Conservation (phyloP, 1,284 basidiomycete genomes). For the Ustilago hordei region DNA sequence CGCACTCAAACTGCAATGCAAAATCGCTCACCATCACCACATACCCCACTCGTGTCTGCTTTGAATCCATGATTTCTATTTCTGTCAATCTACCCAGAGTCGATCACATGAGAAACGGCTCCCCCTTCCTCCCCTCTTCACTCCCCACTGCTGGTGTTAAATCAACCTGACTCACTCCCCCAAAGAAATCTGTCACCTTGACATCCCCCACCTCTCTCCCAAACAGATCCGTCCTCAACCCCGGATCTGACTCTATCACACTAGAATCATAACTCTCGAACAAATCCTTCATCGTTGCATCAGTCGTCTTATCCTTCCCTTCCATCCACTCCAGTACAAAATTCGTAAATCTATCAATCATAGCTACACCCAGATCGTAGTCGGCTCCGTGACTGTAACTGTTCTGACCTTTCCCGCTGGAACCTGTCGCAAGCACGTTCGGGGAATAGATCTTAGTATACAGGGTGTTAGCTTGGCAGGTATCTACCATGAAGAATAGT, state of each 20-base stretch:
- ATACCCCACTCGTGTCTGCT: not conserved
- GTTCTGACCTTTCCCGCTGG: conserved; percentile 86
- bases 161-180: conserved; percentile 87
- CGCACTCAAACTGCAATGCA: not conserved
- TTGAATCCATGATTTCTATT: not conserved
- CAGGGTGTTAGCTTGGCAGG: conserved; percentile 97
- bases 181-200: conserved; percentile 93
- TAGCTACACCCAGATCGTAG: conserved; percentile 90
- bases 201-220: conserved; percentile 77
- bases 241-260: conserved; percentile 84
- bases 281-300: conserved; percentile 85
- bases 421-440: conserved; percentile 93
- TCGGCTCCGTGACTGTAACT: conserved; percentile 97
- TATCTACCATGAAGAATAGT: conserved; percentile 98
- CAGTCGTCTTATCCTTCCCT: conserved; percentile 87
- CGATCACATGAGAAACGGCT: conserved; percentile 22
- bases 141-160: conserved; percentile 50
- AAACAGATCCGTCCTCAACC: conserved; percentile 87
- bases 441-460: conserved; percentile 95
- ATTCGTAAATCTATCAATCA: conserved; percentile 95
- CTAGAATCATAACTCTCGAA: conserved; percentile 82
- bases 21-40: not conserved
- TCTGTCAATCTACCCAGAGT: not conserved
- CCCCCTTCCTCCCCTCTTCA: not conserved
- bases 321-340: conserved; percentile 92